phyloP scores from a whole-genome alignment of 192 early-diverging fungal genomes.

The Oehlia diaphana region DNA sequence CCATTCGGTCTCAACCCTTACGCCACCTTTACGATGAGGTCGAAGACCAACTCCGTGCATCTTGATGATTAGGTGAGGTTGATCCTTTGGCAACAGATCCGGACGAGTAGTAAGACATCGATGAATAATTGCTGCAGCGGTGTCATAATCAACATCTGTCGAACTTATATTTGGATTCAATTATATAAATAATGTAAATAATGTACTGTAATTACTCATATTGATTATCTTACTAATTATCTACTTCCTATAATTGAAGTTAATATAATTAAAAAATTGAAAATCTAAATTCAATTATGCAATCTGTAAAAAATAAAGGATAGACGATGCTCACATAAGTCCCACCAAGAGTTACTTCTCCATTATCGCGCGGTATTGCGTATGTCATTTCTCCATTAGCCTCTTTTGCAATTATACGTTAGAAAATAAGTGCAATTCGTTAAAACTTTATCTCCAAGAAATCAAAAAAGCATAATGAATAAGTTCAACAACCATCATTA shows the following conservation, averaged over 20 bases:
- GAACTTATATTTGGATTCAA: slow-evolving; percentile 26
- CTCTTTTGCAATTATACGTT: not conserved
- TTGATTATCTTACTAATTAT: slow-evolving; percentile 18
- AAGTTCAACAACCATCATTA: slow-evolving; percentile 27
- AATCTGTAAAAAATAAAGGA: not conserved
- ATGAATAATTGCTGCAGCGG: slow-evolving; percentile 47
- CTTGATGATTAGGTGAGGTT: slow-evolving; percentile 34
- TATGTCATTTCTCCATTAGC: slow-evolving; percentile 52
- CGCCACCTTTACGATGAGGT: slow-evolving; percentile 52
- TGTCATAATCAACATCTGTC: slow-evolving; percentile 34
- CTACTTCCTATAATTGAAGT: slow-evolving; percentile 13
- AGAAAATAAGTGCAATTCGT: not conserved
- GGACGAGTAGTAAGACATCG: slow-evolving; percentile 42
- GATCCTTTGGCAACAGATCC: slow-evolving; percentile 43
- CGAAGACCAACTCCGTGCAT: slow-evolving; percentile 53
- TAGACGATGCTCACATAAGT: slow-evolving; percentile 38
- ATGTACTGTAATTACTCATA: no score
- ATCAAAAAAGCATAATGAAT: slow-evolving; percentile 8
- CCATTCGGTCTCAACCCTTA: slow-evolving; percentile 51
- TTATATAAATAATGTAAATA: slow-evolving; percentile 9
- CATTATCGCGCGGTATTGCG: slow-evolving; percentile 76
- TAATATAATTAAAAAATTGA: not conserved
- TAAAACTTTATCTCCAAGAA: not conserved
- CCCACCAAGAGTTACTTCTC: slow-evolving; percentile 72
- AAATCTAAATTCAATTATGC: slow-evolving; percentile 6